These are phyloP conservation scores for Colletotrichum magnum DNA, from an alignment of 2,329 filamentous ascomycete species.

Conservation along the genomic window DNA sequence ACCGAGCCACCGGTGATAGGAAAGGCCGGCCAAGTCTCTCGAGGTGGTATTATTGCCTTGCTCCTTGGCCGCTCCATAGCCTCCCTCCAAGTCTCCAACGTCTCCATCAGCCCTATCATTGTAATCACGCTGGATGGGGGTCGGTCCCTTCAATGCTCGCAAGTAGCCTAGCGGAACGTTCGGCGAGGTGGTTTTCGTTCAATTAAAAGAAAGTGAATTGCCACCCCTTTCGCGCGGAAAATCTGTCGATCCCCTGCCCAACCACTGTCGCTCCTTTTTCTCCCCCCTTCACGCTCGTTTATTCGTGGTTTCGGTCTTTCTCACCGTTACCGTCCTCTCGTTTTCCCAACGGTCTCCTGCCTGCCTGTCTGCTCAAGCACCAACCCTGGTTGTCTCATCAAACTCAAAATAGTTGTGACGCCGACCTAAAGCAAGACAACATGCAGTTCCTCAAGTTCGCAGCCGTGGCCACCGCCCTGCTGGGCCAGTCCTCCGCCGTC, in stretches of 20 bases:
- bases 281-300: slow-evolving; percentile 13
- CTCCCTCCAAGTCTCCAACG: slow-evolving; percentile 14
- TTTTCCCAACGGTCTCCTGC: slow-evolving; percentile 10
- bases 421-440: slow-evolving; percentile 10
- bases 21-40: background rate
- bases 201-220: slow-evolving; percentile 34
- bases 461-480: slow-evolving; percentile 27
- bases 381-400: slow-evolving; percentile 11
- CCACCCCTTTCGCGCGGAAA: slow-evolving; percentile 23
- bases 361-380: background rate
- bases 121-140: slow-evolving; percentile 14
- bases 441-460: slow-evolving; percentile 38
- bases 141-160: slow-evolving; percentile 17
- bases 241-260: slow-evolving; percentile 32
- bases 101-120: slow-evolving; percentile 35
- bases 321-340: background rate
- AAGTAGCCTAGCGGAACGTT: slow-evolving; percentile 17
- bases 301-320: slow-evolving; percentile 5
- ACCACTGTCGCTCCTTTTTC: slow-evolving; percentile 35
- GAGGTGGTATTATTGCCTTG: slow-evolving; percentile 20
- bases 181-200: slow-evolving; percentile 22
- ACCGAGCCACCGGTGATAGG: slow-evolving; percentile 16
- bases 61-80: slow-evolving; percentile 16
- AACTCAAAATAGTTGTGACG: slow-evolving; percentile 5
- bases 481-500: slow-evolving; percentile 31